Base-by-base conservation (phyloP, 768 basidiomycete species). In the Lactarius sanguifluus region DNA sequence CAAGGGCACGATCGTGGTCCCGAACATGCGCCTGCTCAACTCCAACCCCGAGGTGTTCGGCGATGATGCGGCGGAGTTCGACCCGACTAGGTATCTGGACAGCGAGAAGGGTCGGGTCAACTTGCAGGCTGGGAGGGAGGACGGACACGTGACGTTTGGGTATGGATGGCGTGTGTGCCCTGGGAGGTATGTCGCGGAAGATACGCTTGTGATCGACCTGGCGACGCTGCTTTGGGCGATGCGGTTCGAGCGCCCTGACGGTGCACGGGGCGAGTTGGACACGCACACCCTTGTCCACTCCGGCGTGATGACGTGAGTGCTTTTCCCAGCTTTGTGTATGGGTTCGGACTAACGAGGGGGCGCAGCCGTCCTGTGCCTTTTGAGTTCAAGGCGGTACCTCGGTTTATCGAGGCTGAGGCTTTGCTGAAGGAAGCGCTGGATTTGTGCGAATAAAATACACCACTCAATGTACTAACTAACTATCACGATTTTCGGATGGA, bases 111-210 rank as follows among this genome's bases (percentile, higher is more conserved):
- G 58, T 30, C 56, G 52, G 5, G 59, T 65, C 2, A 41, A 25
- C 3, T 0, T 20, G 47, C 13, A 16, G 41, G 15, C 16, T 4
- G 45, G 75, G 72, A 69, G 73, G 34, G 73, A 73, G n/a, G 73
- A 73, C 61, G 69, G 72, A 1, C 71, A 75, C 50, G 54, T 64
- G 38, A 59, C 70, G 2, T 57, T 57, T 57, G 56, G 30, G 32
- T 57, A 9, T 12, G 56, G 56, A 30, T 10, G 56, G 56, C 56
- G 32, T 6, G 18, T 36, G 30, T 57, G 56, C 8, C 30, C 34
- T 10, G 56, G 56, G 30, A 34, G 56, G 18, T 34, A 20, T n/a
- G 56, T 57, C 9, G 56, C 56, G 9, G 34, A 57, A 5, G 56
- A 9, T 5, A 6, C 32, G 56, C 32, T 57, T 1, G 8, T 12